These are phyloP conservation scores for Trichosporon faecale DNA, from an alignment of 1,284 basidiomycete genomes.

Conservation along the genomic window DNA sequence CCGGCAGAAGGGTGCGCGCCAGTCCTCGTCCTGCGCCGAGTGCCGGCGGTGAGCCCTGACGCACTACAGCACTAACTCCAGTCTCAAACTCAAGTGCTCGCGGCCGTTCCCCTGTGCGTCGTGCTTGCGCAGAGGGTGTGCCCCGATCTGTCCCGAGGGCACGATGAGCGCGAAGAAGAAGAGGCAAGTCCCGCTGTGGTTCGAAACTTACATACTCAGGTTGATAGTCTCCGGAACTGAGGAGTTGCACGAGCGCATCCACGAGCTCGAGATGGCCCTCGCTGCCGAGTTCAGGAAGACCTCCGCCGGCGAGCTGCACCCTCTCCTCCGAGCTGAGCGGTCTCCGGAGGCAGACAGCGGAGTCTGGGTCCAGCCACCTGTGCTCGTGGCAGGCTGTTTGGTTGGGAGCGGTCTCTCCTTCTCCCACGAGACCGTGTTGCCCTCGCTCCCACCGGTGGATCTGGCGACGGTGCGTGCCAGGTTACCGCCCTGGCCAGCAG, in stretches of 20 bases:
- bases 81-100: slow-evolving; percentile 27
- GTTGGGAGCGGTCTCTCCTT: background rate
- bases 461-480: background rate
- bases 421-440: background rate
- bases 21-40: background rate
- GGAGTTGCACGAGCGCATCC: slow-evolving; percentile 36
- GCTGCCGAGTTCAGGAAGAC: slow-evolving; percentile 17
- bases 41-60: background rate
- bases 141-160: slow-evolving; percentile 23
- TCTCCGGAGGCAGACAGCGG: background rate
- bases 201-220: background rate
- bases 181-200: slow-evolving; percentile 30
- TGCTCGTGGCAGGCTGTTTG: background rate
- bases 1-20: background rate
- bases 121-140: slow-evolving; percentile 35
- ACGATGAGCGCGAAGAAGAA: slow-evolving; percentile 26
- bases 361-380: background rate
- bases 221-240: slow-evolving; percentile 37
- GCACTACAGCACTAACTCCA: background rate
- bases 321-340: background rate
- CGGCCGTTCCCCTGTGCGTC: slow-evolving; percentile 24
- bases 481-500: background rate
- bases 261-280: background rate
- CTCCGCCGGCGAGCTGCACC: background rate
- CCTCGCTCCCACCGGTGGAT: background rate